Percentiles rank a stretch among this genome's conserved stretches.
Conservation (phyloP, 1,284 basidiomycete genomes). For the Apiotrichum siamense region DNA sequence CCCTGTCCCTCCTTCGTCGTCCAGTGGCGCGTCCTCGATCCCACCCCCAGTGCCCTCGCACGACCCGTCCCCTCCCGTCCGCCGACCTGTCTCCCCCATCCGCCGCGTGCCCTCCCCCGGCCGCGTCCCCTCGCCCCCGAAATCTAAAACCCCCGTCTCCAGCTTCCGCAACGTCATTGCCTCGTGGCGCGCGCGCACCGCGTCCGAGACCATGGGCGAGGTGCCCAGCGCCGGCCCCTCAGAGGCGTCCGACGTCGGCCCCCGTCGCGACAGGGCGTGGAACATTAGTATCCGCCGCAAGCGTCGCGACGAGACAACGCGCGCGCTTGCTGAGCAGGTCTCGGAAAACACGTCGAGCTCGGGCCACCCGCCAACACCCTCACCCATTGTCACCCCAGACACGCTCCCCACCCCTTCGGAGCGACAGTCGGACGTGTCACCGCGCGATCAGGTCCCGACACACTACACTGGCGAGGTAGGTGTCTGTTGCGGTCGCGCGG, state of each 20-base stretch:
- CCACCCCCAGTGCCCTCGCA: background rate
- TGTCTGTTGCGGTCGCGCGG: no score
- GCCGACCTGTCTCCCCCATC: slow-evolving; percentile 4
- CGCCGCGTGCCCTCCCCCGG: slow-evolving; percentile 8
- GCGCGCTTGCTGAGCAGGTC: slow-evolving; percentile 5
- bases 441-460: slow-evolving; percentile 1
- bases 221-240: slow-evolving; percentile 9
- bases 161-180: slow-evolving; percentile 67
- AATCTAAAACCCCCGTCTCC: slow-evolving; percentile 41
- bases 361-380: background rate
- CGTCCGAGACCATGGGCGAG: background rate
- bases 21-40: background rate
- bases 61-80: background rate
- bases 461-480: slow-evolving; percentile 51
- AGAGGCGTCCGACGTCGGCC: slow-evolving; percentile 55
- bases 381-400: background rate
- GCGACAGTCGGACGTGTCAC: background rate
- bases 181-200: slow-evolving; percentile 53
- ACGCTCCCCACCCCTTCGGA: background rate
- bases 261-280: slow-evolving; percentile 41
- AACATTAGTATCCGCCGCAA: slow-evolving; percentile 61
- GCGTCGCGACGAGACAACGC: slow-evolving; percentile 48
- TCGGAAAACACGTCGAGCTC: background rate
- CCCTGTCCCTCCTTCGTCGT: background rate
- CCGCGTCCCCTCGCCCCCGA: slow-evolving; percentile 18